Base-by-base conservation (phyloP, 2,329 filamentous ascomycete species). In the Pseudogymnoascus sp. region DNA sequence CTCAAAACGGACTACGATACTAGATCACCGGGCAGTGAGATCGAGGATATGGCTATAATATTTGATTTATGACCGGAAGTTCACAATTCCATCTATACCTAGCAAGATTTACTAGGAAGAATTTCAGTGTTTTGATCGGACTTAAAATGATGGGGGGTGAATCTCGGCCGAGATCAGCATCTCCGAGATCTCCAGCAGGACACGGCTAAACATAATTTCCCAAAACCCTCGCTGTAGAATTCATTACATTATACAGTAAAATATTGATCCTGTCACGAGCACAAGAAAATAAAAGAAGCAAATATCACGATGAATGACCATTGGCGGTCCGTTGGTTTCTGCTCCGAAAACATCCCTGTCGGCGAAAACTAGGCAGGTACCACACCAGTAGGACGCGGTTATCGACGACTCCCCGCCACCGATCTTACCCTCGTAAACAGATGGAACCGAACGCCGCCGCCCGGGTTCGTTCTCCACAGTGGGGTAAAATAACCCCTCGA, bases 401-500 rank as follows among this genome's bases (percentile, higher is more conserved):
- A 35, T 55, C 16, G 49, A 55, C 49, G 28, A 55, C 49, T 33
- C 25, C 49, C 28, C 49, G 9, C 49, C 49, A 55, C 49, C 49
- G 49, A 55, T 55, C 49, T 33, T 35, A 25, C 45, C 28, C 18
- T 55, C 16, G 23, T 55, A 33, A 33, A 21, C 49, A 28, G 49
- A 55, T 33, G 28, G 49, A 55, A 55, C 49, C 49, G 28, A 55
- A 55, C 28, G 49, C 49, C 49, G 45, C 28, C 28, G 31, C 28
- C 49, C 49, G 49, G 3, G 28, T 35, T 33, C 11, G 41, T 55
- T 55, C 49, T 55, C 49, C 49, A 55, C 49, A 55, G 49, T 55
- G 49, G 49, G 49, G 49, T 55, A 55, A 55, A 55, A 35, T 55
- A 18, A 55, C 49, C 49, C 49, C 49, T 35, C 49, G 28, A 55